These are phyloP conservation scores for Eutypella sp. DNA, from an alignment of 2,329 filamentous ascomycete genomes.

Conservation along the genomic window DNA sequence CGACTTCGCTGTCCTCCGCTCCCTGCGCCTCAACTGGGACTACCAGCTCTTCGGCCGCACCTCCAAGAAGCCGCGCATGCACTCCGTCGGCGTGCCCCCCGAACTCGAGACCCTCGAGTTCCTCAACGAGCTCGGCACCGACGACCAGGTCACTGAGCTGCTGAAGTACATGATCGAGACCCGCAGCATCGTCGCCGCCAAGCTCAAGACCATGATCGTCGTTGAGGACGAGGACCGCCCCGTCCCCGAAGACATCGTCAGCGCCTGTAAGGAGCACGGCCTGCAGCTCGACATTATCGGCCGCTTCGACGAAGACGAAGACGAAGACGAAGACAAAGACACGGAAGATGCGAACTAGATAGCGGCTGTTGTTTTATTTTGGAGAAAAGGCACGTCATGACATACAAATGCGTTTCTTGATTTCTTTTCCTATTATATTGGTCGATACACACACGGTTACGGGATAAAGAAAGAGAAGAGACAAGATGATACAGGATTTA, in stretches of 20 bases:
- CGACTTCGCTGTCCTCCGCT: constrained; percentile 37
- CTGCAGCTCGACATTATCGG: constrained; percentile 23
- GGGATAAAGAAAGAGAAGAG: too few relatives aligned
- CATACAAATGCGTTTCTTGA: too few relatives aligned
- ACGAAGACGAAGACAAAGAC: not conserved
- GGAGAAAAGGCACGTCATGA: not conserved
- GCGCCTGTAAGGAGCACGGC: constrained; percentile 29
- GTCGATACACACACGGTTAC: too few relatives aligned
- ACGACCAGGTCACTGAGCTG: constrained; percentile 43
- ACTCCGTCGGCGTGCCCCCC: constrained; percentile 43
- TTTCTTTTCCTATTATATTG: too few relatives aligned
- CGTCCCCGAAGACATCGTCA: constrained; percentile 29
- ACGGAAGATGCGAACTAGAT: not conserved
- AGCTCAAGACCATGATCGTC: constrained; percentile 34
- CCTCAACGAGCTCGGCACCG: constrained; percentile 39
- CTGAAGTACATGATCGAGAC: constrained; percentile 37
- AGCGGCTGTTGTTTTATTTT: not conserved
- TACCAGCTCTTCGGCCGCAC: constrained; percentile 43
- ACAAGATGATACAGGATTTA: too few relatives aligned
- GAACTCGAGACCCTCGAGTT: constrained; percentile 41
- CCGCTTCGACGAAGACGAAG: not conserved
- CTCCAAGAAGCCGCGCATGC: constrained; percentile 38
- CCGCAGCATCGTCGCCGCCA: constrained; percentile 30
- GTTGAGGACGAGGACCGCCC: constrained; percentile 25
- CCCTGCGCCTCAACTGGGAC: constrained; percentile 40